Percentiles rank a stretch among this genome's conserved stretches.
Evolutionary conservation across 1,284 basidiomycete species (phyloP).

Genomic region (Ustilago sp.): DNA sequence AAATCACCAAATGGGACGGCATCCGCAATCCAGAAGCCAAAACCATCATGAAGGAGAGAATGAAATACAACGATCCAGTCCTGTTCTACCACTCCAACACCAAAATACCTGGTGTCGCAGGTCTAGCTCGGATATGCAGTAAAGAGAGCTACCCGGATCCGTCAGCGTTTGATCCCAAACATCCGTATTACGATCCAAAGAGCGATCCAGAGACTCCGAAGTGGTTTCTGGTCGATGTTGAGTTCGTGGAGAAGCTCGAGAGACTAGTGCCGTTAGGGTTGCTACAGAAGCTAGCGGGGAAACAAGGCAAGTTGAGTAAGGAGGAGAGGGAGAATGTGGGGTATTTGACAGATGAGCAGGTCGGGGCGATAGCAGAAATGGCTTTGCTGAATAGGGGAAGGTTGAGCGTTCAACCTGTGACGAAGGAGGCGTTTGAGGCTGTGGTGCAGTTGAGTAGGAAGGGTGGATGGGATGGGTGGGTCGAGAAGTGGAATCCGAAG

Average conservation of each 20-base stretch:
- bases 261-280: constrained; percentile 85
- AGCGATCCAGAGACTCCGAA: constrained; percentile 80
- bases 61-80: constrained; percentile 86
- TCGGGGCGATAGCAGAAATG: constrained; percentile 76
- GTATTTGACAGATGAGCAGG: constrained; percentile 67
- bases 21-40: constrained; percentile 90
- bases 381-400: constrained; percentile 84
- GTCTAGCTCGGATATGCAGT: constrained; percentile 49
- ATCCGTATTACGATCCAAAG: constrained; percentile 93
- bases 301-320: constrained; percentile 74
- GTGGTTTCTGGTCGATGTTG: constrained; percentile 87
- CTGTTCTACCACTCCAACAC: constrained; percentile 90
- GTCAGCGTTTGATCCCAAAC: constrained; percentile 68
- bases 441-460: constrained; percentile 77
- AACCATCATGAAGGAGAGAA: constrained; percentile 84
- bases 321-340: constrained; percentile 74
- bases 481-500: constrained; percentile 58
- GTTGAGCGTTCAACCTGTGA: constrained; percentile 84
- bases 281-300: constrained; percentile 78
- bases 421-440: constrained; percentile 77
- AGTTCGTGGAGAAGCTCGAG: constrained; percentile 77
- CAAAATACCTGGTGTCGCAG: constrained; percentile 79
- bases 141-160: constrained; percentile 50
- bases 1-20: constrained; percentile 87
- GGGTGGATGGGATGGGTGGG: constrained; percentile 74